These are phyloP conservation scores for Strobilomyces confusus DNA, from an alignment of 768 basidiomycete species.

Conservation along the genomic window DNA sequence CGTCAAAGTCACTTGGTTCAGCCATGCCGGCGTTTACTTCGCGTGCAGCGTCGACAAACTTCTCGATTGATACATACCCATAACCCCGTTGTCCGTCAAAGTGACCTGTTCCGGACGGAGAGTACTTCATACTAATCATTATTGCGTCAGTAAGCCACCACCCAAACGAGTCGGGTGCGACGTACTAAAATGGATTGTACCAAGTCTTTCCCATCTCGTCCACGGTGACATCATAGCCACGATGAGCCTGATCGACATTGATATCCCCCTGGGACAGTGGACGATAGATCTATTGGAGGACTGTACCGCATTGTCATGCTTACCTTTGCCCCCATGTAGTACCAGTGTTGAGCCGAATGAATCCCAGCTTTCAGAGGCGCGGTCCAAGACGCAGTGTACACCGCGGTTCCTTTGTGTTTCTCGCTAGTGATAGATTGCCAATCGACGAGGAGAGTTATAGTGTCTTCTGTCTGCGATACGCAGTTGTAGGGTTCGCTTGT, in stretches of 20 bases:
- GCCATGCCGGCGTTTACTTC: constrained; percentile 69
- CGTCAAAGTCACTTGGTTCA: constrained; percentile 71
- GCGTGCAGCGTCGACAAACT: constrained; percentile 82
- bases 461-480: constrained; percentile 84
- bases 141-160: constrained; percentile 5
- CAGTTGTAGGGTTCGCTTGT: constrained; percentile 87
- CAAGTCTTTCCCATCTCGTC: constrained; percentile 82
- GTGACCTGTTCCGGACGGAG: constrained; percentile 85
- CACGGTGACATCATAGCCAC: constrained; percentile 86
- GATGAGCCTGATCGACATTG: constrained; percentile 88
- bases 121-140: constrained; percentile 80
- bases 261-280: constrained; percentile 69
- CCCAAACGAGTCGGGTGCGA: constrained; percentile 11
- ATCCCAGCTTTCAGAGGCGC: constrained; percentile 88
- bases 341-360: constrained; percentile 89
- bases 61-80: constrained; percentile 88
- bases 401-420: constrained; percentile 78
- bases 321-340: constrained; percentile 92
- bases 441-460: constrained; percentile 91
- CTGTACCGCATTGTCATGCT: constrained; percentile 1
- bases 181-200: constrained; percentile 91
- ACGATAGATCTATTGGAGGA: neutral
- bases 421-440: constrained; percentile 81
- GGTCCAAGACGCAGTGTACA: constrained; percentile 94
- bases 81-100: constrained; percentile 95